Evolutionary conservation across 1,284 basidiomycete species (phyloP), one percentile per base, ranked within the genome.

Genomic region (Papiliotrema laurentii): DNA sequence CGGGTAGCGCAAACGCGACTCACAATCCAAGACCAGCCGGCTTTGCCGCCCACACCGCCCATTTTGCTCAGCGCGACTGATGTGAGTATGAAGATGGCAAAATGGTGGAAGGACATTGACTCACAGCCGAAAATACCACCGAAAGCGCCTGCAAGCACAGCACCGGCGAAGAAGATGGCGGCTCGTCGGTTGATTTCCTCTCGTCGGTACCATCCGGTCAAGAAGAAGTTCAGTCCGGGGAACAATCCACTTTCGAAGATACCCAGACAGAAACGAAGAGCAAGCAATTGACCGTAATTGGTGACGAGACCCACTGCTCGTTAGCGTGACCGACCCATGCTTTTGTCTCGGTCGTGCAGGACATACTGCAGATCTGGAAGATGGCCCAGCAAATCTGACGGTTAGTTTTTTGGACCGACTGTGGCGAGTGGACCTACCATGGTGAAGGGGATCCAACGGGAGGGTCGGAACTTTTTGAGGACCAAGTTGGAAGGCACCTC

Each of bases 401-500:
- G 9, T 37, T 26, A n/a, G 28, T 27, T 14, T 9, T 13, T 4
- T 11, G 22, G 30, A 24, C 25, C 21, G 13, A 16, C 27, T 14
- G 25, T 5, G 33, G 2, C 6, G 22, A 2, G 5, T 5, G 7
- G 7, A 27, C 47, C 34, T 40, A 48, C 55, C 62, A 68, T 68
- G 42, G 66, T 70, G 37, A 61, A 48, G 13, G 72, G 71, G 35
- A 75, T 72, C 66, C 66, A 75, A 43, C 67, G 63, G 21, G 64
- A 71, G 0, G 74, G 69, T 21, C 66, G 54, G 44, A 69, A 61
- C 42, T 66, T 68, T 56, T 77, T 78, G 40, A 78, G 61, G 19
- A 77, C 63, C 4, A 78, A 59, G 63, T 78, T 72, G 38, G 65
- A 69, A 0, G 72, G 72, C 13, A 77, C 67, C 52, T 78, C 76